Percentiles rank a stretch among this genome's conserved stretches.
Conservation (phyloP, 768 basidiomycete genomes). For the Brasilioporus rufonigricans region DNA sequence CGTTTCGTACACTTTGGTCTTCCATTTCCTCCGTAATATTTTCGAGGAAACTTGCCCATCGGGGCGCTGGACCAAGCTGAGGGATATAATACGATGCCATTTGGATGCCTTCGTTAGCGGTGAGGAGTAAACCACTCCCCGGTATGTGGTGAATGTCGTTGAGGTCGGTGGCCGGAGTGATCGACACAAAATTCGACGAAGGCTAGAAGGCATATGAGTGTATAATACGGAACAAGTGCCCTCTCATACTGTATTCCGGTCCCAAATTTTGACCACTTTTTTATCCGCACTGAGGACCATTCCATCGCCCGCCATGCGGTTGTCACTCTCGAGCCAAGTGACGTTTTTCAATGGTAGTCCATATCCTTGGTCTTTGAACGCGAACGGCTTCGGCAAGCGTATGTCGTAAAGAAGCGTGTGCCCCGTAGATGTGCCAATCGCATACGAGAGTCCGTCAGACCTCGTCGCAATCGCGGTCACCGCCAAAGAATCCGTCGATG, state of each 20-base stretch:
- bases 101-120: slow-evolving; percentile 95
- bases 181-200: slow-evolving; percentile 82
- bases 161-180: slow-evolving; percentile 86
- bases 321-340: slow-evolving; percentile 87
- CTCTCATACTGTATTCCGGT: slow-evolving; percentile 70
- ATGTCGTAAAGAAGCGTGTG: slow-evolving; percentile 95
- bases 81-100: slow-evolving; percentile 95
- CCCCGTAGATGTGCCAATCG: slow-evolving; percentile 92
- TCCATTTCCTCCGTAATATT: slow-evolving; percentile 99
- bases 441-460: slow-evolving; percentile 88
- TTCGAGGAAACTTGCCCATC: slow-evolving; percentile 97
- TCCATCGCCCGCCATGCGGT: slow-evolving; percentile 79
- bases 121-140: slow-evolving; percentile 83
- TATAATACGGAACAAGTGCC: not conserved
- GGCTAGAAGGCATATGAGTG: slow-evolving; percentile 49
- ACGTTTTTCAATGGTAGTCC: slow-evolving; percentile 85
- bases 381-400: slow-evolving; percentile 78
- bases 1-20: slow-evolving; percentile 70
- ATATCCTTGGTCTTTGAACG: slow-evolving; percentile 95
- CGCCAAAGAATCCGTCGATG: slow-evolving; percentile 35
- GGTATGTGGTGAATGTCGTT: slow-evolving; percentile 91
- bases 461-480: slow-evolving; percentile 87
- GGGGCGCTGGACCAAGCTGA: slow-evolving; percentile 92
- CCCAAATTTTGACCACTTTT: slow-evolving; percentile 98
- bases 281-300: slow-evolving; percentile 91